Percentiles rank a stretch among this genome's conserved stretches.
Evolutionary conservation across 768 basidiomycete species (phyloP).

Genomic region (Asterophora parasitica): DNA sequence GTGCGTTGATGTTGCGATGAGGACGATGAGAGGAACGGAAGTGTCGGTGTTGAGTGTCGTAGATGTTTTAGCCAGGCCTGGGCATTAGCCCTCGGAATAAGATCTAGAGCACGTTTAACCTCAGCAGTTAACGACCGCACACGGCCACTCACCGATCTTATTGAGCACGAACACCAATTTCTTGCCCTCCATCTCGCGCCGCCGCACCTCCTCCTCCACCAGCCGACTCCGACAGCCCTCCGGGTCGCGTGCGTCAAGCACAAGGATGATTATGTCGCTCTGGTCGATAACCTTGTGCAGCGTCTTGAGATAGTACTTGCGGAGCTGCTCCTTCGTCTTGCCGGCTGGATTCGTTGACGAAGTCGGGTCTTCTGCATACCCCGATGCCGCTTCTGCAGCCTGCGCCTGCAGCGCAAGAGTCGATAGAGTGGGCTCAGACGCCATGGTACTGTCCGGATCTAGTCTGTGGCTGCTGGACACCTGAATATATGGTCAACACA

Average conservation of each 20-base stretch:
- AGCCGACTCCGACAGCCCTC: slow-evolving; percentile 88
- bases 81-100: slow-evolving; percentile 85
- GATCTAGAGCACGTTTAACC: slow-evolving; percentile 47
- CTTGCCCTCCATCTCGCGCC: slow-evolving; percentile 85
- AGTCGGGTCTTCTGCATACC: slow-evolving; percentile 23
- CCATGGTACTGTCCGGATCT: slow-evolving; percentile 65
- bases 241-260: slow-evolving; percentile 92
- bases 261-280: slow-evolving; percentile 85
- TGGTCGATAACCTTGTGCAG: slow-evolving; percentile 92
- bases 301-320: slow-evolving; percentile 70
- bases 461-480: slow-evolving; percentile 20
- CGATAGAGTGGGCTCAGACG: slow-evolving; percentile 58
- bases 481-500: slow-evolving; percentile 3
- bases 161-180: slow-evolving; percentile 92
- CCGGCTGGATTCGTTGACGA: slow-evolving; percentile 25
- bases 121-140: too few species aligned
- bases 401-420: slow-evolving; percentile 51
- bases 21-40: slow-evolving; percentile 83
- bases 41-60: slow-evolving; percentile 87
- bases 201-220: slow-evolving; percentile 90
- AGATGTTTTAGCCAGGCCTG: slow-evolving; percentile 88
- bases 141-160: slow-evolving; percentile 71
- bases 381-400: slow-evolving; percentile 28
- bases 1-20: slow-evolving; percentile 74
- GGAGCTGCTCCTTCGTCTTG: slow-evolving; percentile 66